Conservation (phyloP, 768 basidiomycete genomes). For the Tylopilus felleus region DNA sequence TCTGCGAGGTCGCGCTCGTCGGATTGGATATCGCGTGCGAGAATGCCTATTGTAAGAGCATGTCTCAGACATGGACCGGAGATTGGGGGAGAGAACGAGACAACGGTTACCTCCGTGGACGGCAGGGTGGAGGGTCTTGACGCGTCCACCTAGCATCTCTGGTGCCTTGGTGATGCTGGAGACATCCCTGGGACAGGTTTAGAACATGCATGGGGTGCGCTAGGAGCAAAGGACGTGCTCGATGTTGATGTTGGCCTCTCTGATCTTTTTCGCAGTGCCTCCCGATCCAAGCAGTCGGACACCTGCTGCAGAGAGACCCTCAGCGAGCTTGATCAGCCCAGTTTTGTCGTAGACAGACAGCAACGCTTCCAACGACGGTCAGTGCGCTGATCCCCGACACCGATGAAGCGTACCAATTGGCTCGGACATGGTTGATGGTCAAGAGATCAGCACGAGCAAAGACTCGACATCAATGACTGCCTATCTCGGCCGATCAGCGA, state of each 20-base stretch:
- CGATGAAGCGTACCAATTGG: slow-evolving; percentile 24
- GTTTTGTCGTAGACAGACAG: slow-evolving; percentile 97
- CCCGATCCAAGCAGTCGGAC: slow-evolving; percentile 92
- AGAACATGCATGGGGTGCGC: slow-evolving; percentile 7
- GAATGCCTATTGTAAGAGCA: slow-evolving; percentile 62
- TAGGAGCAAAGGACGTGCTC: slow-evolving; percentile 58
- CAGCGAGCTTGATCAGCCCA: slow-evolving; percentile 82
- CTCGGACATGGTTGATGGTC: slow-evolving; percentile 23
- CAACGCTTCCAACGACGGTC: slow-evolving; percentile 52
- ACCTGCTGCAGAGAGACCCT: slow-evolving; percentile 75
- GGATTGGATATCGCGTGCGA: slow-evolving; percentile 87
- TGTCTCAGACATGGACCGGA: slow-evolving; percentile 5
- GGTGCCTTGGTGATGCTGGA: slow-evolving; percentile 96
- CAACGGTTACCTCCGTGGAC: slow-evolving; percentile 82
- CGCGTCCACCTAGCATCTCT: slow-evolving; percentile 97
- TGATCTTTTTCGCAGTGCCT: slow-evolving; percentile 96
- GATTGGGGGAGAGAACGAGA: not conserved
- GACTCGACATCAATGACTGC: slow-evolving; percentile 2
- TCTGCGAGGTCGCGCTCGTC: slow-evolving; percentile 82
- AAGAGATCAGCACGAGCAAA: slow-evolving; percentile 1
- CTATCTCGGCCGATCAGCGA: slow-evolving; percentile 20
- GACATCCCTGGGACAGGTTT: slow-evolving; percentile 68
- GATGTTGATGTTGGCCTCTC: slow-evolving; percentile 88
- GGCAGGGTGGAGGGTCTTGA: slow-evolving; percentile 97
- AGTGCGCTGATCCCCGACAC: not conserved